phyloP scores from a whole-genome alignment of 176 grass and related monocot genomes.

The Musa acuminata region DNA sequence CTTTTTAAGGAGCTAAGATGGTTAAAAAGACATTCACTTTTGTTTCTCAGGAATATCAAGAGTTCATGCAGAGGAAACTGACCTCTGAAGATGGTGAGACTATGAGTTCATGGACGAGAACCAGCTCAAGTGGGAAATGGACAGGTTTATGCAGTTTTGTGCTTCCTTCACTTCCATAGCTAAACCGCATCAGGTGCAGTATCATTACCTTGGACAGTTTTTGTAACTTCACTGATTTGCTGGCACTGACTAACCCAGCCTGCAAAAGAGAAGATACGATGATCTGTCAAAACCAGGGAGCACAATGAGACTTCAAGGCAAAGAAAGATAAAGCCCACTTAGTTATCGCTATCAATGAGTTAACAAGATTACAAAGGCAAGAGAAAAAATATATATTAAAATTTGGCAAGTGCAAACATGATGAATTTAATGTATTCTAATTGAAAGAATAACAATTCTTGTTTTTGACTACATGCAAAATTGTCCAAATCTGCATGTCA shows the following conservation, averaged over 20 bases:
- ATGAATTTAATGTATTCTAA: background rate
- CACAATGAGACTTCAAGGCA: background rate
- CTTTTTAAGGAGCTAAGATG: background rate
- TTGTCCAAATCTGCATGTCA: no score
- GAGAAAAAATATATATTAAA: background rate
- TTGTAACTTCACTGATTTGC: constrained; percentile 71
- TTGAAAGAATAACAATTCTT: background rate
- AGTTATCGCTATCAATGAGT: no score
- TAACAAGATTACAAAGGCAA: background rate
- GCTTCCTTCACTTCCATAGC: constrained; percentile 62
- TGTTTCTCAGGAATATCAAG: background rate
- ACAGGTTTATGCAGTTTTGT: constrained; percentile 72
- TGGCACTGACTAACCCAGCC: constrained; percentile 68
- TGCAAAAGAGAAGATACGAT: constrained; percentile 20
- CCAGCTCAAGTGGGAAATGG: constrained; percentile 49
- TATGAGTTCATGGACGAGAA: constrained; percentile 60
- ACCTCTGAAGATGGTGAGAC: constrained; percentile 35
- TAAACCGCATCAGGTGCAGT: constrained; percentile 94
- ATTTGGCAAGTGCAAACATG: background rate
- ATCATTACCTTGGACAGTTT: constrained; percentile 71
- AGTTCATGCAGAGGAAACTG: constrained; percentile 1
- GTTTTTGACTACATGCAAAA: background rate
- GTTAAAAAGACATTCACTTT: background rate
- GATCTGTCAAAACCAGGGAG: background rate
- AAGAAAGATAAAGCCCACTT: background rate